These are phyloP conservation scores for Proliferodiscus dingleyae DNA, from an alignment of 2,329 filamentous ascomycete genomes.

Conservation along the genomic window DNA sequence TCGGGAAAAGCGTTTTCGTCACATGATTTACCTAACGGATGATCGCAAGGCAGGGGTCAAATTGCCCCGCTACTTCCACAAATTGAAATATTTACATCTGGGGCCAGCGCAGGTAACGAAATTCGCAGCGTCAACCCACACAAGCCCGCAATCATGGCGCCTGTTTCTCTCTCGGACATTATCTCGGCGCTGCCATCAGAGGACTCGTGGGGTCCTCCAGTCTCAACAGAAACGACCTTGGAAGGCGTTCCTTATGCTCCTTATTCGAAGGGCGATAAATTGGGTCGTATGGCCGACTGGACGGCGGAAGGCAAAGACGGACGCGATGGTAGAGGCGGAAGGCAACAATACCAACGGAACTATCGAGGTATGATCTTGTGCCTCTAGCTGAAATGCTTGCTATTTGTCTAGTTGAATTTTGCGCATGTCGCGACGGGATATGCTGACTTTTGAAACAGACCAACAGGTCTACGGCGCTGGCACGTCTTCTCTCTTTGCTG, in stretches of 20 bases:
- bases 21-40: too few species aligned
- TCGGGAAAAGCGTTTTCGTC: too few species aligned
- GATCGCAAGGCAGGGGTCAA: too few species aligned
- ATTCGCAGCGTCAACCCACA: slow-evolving; percentile 4
- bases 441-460: slow-evolving; percentile 47
- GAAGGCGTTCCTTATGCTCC: slow-evolving; percentile 96
- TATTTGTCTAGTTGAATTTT: slow-evolving; percentile 9
- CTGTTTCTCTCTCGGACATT: slow-evolving; percentile 56
- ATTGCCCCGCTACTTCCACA: slow-evolving; percentile 20
- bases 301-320: slow-evolving; percentile 83
- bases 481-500: slow-evolving; percentile 79
- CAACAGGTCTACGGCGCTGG: slow-evolving; percentile 96
- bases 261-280: slow-evolving; percentile 97
- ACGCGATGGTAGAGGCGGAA: slow-evolving; percentile 65
- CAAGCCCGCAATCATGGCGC: slow-evolving; percentile 40
- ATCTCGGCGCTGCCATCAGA: slow-evolving; percentile 68
- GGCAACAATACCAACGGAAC: slow-evolving; percentile 87
- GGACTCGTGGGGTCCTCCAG: slow-evolving; percentile 82
- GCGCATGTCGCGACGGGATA: slow-evolving; percentile 2
- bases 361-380: slow-evolving; percentile 66
- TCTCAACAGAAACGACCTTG: slow-evolving; percentile 79
- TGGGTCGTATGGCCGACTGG: slow-evolving; percentile 99
- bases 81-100: slow-evolving; percentile 24
- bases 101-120: slow-evolving; percentile 10
- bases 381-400: slow-evolving; percentile 13